Evolutionary conservation across 192 early-diverging fungal genomes (phyloP), one percentile per base, ranked within the genome.

Genomic region (Gaertneriomyces semiglobifer): DNA sequence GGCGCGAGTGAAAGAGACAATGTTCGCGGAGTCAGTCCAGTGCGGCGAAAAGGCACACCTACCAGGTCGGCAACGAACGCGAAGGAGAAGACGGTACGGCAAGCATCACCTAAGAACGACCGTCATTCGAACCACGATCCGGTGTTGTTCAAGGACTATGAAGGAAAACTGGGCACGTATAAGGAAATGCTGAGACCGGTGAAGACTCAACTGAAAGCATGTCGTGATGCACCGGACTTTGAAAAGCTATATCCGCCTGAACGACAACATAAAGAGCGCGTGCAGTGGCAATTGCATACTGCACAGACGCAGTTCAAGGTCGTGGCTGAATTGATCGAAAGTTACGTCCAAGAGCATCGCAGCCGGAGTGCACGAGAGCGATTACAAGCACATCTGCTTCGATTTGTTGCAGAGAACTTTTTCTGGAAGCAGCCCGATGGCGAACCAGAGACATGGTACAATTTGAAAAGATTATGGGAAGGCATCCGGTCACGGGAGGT

Each of bases 391-490:
- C 66, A 68, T 6, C 42, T 68, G 4, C 53, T 68, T 20, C 25
- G 50, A 9, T 68, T 59, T 41, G 14, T 68, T 16, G 66, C 66
- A 6, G 66, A 68, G 14, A 51, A 68, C 25, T 56, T 59, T 38
- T 51, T 60, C 33, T 51, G 7, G 14, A 19, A 9, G 18, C 38
- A 60, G 8, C 46, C 38, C 16, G 48, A 59, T 20, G 66, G 66
- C 3, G 25, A 11, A 40, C 11, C 11, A 6, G 16, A 59, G 47
- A 46, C 59, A 10, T 68, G 66, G 66, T n/a, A 20, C 33, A 25
- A 18, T 5, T 41, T 68, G 48, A 10, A 25, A 9, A 16, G 52
- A 48, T 55, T 20, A 19, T 63, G 62, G 62, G 55, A 57, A 25
- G 25, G 25, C 25, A 33, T 33, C 25, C 25, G 25, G 25, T 33